Evolutionary conservation across 2,329 filamentous ascomycete genomes (phyloP).

Genomic region (Botrytis porri): DNA sequence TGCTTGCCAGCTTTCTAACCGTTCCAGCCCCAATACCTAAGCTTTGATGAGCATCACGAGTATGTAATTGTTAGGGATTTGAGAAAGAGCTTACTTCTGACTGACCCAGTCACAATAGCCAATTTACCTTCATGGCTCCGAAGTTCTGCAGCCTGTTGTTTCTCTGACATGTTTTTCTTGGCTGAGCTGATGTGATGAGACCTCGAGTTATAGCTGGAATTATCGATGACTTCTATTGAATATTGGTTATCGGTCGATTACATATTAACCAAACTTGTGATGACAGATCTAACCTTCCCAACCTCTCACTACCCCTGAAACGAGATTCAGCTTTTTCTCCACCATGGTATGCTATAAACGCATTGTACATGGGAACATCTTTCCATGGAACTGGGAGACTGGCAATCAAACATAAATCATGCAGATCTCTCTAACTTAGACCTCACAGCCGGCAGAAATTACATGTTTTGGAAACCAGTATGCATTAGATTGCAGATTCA

Average conservation of each 20-base stretch:
- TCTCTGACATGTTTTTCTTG: neutral
- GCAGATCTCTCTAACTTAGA: neutral
- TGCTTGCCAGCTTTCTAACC: conserved; percentile 63
- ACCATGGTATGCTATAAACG: neutral
- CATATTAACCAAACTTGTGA: neutral
- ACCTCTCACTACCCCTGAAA: neutral
- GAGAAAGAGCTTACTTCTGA: conserved; percentile 56
- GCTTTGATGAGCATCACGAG: conserved; percentile 12
- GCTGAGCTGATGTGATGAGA: neutral
- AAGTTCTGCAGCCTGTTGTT: conserved; percentile 41
- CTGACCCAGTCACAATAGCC: conserved; percentile 73
- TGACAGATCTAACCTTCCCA: neutral
- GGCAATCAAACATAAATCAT: neutral
- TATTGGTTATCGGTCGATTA: neutral
- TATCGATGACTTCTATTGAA: no score
- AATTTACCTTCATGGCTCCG: conserved; percentile 59
- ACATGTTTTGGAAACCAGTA: neutral
- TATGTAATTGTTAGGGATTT: conserved; percentile 8
- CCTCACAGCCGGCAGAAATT: neutral
- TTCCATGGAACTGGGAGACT: neutral
- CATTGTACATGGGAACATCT: neutral
- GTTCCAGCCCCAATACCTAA: conserved; percentile 65
- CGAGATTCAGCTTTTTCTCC: neutral
- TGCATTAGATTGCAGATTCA: neutral
- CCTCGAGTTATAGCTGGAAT: neutral